Conservation (phyloP, 2,329 filamentous ascomycete genomes). For the Lecanosticta acicola region DNA sequence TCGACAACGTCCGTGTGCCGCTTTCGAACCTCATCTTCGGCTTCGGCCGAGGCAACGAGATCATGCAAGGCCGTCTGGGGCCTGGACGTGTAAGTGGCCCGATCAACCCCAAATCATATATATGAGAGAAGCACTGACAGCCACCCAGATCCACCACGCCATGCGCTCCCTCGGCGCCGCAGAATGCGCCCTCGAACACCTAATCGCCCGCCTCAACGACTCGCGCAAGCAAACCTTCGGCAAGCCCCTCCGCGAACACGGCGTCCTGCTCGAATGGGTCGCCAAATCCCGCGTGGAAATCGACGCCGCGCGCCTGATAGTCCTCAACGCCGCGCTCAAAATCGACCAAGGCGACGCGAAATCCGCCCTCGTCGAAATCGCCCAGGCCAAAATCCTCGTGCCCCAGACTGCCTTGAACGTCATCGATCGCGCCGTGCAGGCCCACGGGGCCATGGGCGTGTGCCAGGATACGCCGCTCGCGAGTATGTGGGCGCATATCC, state of each 20-base stretch:
- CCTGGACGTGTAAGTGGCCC: slow-evolving; percentile 67
- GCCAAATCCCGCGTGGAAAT: slow-evolving; percentile 90
- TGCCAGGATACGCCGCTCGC: slow-evolving; percentile 92
- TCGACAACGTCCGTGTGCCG: slow-evolving; percentile 84
- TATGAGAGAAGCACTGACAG: too few relatives aligned
- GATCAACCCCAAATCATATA: too few relatives aligned
- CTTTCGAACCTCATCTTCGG: slow-evolving; percentile 78
- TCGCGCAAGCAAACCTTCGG: slow-evolving; percentile 84
- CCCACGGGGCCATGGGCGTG: slow-evolving; percentile 84
- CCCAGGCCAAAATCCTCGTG: slow-evolving; percentile 90
- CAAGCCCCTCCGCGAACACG: slow-evolving; percentile 78
- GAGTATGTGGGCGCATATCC: slow-evolving; percentile 39
- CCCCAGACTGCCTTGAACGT: slow-evolving; percentile 76
- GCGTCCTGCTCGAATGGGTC: slow-evolving; percentile 91
- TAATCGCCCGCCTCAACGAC: slow-evolving; percentile 92
- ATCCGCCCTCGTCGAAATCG: slow-evolving; percentile 84
- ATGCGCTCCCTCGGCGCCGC: slow-evolving; percentile 91
- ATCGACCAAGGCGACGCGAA: slow-evolving; percentile 88
- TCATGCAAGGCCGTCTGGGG: slow-evolving; percentile 93
- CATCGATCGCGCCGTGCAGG: slow-evolving; percentile 90
- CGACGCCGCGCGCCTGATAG: slow-evolving; percentile 79
- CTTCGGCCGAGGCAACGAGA: slow-evolving; percentile 91
- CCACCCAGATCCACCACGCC: slow-evolving; percentile 72
- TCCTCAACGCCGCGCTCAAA: slow-evolving; percentile 89
- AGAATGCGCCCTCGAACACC: slow-evolving; percentile 87